Base-by-base conservation (phyloP, 164 flowering plant species). In the Aristolochia californica region DNA sequence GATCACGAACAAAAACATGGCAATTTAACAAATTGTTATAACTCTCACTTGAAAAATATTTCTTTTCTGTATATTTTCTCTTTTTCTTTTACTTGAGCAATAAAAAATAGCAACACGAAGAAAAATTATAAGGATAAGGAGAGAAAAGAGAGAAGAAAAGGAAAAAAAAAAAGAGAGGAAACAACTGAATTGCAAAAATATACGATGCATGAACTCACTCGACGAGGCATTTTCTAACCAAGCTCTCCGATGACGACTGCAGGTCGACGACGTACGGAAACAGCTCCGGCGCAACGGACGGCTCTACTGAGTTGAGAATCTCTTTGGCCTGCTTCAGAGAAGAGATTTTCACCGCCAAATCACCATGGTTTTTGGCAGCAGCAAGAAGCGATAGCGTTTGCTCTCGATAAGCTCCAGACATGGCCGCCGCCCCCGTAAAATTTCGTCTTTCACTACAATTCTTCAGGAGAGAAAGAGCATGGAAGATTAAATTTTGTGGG, bases 301-400 rank as follows among this genome's bases (percentile, higher is more conserved):
- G 74, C 8, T 79, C 79, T 28, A 69, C 57, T 10, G 85, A 74
- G 7, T 77, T 38, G 24, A 85, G 59, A 24, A 90, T 75, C 20
- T 84, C 93, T 55, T 67, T 86, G 48, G 64, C 90, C 67, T 88
- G 96, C 53, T 62, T 76, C 17, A 91, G 58, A 22, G 95, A 88
- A 7, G 98, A 86, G n/a, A 88, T 76, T 70, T 91, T 91, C 30
- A 91, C 90, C 5, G 87, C 77, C 77, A 91, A 80, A 73, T 86
- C 95, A 2, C 80, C 80, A 43, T 88, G 88, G 79, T 86, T 86
- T 67, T 80, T 91, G 30, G 83, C 93, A 0, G 95, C 83, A 43
- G 85, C 75, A 28, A 91, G 78, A 57, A 91, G 90, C 45, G 87
- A 72, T 24, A 86, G 78, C 17, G 84, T 78, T 49, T 83, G 86